Base-by-base conservation (phyloP, 2,329 filamentous ascomycete genomes). In the Diaporthe humulicola region DNA sequence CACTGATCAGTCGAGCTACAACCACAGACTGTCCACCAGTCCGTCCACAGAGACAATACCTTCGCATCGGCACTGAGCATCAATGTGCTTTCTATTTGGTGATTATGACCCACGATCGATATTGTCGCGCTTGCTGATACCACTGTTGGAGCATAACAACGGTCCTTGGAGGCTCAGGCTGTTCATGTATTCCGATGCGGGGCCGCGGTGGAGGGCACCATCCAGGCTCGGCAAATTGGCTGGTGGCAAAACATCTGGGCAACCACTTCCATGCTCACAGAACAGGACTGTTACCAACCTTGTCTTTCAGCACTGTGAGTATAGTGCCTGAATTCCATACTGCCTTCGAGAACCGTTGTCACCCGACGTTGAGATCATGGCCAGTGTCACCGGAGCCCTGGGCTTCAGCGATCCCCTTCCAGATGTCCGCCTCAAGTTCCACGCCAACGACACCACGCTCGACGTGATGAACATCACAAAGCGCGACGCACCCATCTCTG, bases 391-490 rank as follows among this genome's bases (percentile, higher is more conserved):
- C 40, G 60, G 60, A 2, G 60, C 60, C 7, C 60, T 66, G 3
- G 40, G 60, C 6, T 64, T 66, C 25, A 66, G 60, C 28, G 40
- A 66, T 5, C 60, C 40, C 8, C 42, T 66, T 9, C 60, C 60
- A 1, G 40, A 30, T 30, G 22, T 70, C 9, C 66, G 66, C n/a
- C 12, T 70, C n/a, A 70, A 57, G 48, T 70, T 57, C 30, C 66
- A 70, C 19, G 48, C 48, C 4, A 70, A 70, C 30, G 30, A 70
- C 30, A 70, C 48, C 3, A 28, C 10, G 19, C n/a, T 52, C 15
- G 66, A 70, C n/a, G 66, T 70, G 22, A 52, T 70, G 66, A 70
- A 70, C 48, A 19, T 57, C 52, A 57, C 52, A 19, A 30, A 52
- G 2, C 48, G 66, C n/a, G 30, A 70, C 7, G 2, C 48, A 12